Percentiles rank a stretch among this genome's conserved stretches.
Evolutionary conservation across 352 stramenopile species (phyloP).

Genomic region (Lagenidium giganteum): DNA sequence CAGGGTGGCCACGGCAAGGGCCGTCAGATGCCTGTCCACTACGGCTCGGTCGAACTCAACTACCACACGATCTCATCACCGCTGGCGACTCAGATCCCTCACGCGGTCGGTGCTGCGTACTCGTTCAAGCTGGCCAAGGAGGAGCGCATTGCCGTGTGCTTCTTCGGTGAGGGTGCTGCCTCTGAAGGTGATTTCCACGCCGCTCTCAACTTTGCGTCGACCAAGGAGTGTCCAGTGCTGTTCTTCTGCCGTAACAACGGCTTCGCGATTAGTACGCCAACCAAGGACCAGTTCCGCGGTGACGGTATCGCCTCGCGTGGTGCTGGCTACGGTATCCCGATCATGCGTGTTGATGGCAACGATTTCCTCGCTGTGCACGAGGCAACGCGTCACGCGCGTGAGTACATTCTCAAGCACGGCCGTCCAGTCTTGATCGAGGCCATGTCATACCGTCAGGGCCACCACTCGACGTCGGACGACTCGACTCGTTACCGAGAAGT

Average conservation of each 20-base stretch:
- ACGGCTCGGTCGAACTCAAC: conserved; percentile 93
- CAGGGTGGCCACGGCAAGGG: conserved; percentile 93
- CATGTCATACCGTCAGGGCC: conserved; percentile 98
- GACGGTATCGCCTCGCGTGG: conserved; percentile 95
- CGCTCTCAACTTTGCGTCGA: conserved; percentile 95
- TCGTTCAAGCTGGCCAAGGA: conserved; percentile 93
- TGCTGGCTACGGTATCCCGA: conserved; percentile 94
- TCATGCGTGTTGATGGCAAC: conserved; percentile 97
- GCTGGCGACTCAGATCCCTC: conserved; percentile 96
- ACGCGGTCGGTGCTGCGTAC: conserved; percentile 94
- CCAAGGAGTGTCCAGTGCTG: conserved; percentile 93
- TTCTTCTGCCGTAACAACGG: conserved; percentile 99
- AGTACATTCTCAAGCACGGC: conserved; percentile 87
- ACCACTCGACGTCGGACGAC: conserved; percentile 99
- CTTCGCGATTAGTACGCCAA: conserved; percentile 97
- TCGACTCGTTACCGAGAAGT: conserved; percentile 93
- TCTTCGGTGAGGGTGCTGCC: conserved; percentile 97
- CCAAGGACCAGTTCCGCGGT: conserved; percentile 94
- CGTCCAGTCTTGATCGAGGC: conserved; percentile 95
- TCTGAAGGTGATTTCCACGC: conserved; percentile 98
- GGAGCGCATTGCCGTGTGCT: conserved; percentile 89
- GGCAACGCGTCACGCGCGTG: conserved; percentile 85
- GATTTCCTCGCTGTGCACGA: conserved; percentile 96
- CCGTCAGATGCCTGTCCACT: conserved; percentile 98
- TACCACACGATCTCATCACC: conserved; percentile 98